Base-by-base conservation (phyloP, 306 rosid genomes). In the Castanopsis chinensis region DNA sequence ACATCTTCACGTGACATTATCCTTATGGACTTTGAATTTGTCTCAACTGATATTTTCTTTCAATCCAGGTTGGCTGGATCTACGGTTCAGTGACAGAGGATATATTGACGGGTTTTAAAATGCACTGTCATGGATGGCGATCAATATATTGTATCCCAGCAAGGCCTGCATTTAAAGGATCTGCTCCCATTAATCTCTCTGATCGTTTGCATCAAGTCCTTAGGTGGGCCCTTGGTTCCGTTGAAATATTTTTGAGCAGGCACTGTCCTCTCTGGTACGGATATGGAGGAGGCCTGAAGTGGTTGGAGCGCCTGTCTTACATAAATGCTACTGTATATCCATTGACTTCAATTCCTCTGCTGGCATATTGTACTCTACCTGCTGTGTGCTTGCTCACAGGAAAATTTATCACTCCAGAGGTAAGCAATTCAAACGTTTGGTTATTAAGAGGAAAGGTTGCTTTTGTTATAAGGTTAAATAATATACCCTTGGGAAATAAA, bases 91-190 rank as follows among this genome's bases (percentile, higher is more conserved):
- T 83, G 18, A 87, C 88, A 49, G 94, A 88, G 84, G 93, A 92
- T 70, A 90, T 87, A 61, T 56, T 90, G 76, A 92, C 94, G 43
- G 90, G 94, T 7, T 92, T 92, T 79, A 92, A 92, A 86, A 90
- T 92, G 89, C 97, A 92, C 33, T 90, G 93, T 37, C 91, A 86
- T 80, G 97, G 97, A 28, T 92, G 97, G 97, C 81, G 91, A 84
- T 92, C 97, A 11, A 87, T 92, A 78, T 90, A 88, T 68, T 90
- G 94, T 37, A 76, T 78, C 61, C 94, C 93, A 9, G 58, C 45
- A 57, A 86, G 91, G 68, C 79, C 88, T 23, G 97, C 94, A 70
- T 88, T 92, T 71, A 85, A 86, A 83, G 91, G 82, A 58, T 79
- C 86, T 57, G 73, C 86, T 20, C 83, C 85, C 79, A 81, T 73